Evolutionary conservation across 768 basidiomycete genomes (phyloP).

Genomic region (Auriculariales sp.): DNA sequence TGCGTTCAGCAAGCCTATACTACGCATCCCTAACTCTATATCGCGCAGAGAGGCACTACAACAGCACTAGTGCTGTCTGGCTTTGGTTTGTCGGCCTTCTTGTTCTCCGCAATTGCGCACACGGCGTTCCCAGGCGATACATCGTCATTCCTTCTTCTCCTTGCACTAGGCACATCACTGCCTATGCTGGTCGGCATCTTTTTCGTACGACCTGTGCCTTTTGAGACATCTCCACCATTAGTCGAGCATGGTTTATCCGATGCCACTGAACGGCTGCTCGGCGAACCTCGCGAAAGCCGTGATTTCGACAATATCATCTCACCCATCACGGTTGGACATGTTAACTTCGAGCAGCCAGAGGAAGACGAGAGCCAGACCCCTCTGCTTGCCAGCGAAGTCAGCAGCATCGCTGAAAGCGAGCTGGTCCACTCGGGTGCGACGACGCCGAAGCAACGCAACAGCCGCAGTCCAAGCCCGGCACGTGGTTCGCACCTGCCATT

Average conservation of each 20-base stretch:
- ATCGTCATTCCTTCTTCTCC: constrained; percentile 57
- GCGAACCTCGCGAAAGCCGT: not conserved
- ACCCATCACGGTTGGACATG: constrained; percentile 1
- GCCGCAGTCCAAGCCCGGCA: not conserved
- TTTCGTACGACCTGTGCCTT: constrained; percentile 54
- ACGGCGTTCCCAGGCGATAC: constrained; percentile 63
- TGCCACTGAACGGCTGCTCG: constrained; percentile 3
- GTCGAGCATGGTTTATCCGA: constrained; percentile 4
- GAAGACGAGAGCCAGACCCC: not conserved
- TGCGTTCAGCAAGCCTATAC: constrained; percentile 19
- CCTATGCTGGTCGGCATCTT: constrained; percentile 73
- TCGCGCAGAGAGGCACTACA: constrained; percentile 48
- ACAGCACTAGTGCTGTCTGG: constrained; percentile 74
- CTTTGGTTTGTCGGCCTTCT: constrained; percentile 83
- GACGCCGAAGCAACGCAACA: not conserved
- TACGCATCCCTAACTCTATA: not conserved
- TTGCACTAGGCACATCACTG: constrained; percentile 62
- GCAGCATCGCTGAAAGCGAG: not conserved
- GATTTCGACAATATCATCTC: not conserved
- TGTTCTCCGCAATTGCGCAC: constrained; percentile 69
- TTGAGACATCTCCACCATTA: constrained; percentile 13
- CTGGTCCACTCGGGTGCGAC: not conserved
- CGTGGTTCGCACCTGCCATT: not conserved
- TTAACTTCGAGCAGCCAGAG: not conserved
- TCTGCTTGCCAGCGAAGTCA: not conserved